A percentile compares a stretch with the other conserved stretches of the same genome.
Conservation (phyloP, 2,329 filamentous ascomycete species). For the Coniochaeta sp. region DNA sequence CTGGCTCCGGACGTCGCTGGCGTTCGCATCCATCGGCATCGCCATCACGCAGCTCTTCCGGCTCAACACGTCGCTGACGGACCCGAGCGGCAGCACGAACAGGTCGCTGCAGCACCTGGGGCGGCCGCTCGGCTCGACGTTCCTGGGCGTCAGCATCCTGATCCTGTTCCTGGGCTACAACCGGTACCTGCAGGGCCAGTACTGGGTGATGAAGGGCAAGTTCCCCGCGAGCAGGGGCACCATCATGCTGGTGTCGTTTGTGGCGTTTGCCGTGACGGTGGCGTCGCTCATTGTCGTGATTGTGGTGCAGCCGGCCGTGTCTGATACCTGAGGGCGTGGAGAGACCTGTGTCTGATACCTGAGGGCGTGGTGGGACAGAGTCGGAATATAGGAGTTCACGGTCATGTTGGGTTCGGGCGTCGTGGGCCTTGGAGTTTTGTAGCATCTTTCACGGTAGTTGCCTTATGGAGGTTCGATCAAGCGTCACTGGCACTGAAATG, state of each 20-base stretch:
- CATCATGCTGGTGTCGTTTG: slow-evolving; percentile 59
- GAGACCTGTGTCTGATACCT: background rate
- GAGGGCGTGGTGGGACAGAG: background rate
- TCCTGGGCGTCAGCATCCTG: slow-evolving; percentile 68
- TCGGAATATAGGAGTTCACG: background rate
- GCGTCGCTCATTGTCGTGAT: slow-evolving; percentile 53
- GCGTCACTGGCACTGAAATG: background rate
- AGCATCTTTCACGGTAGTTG: too few relatives aligned
- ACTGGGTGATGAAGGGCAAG: slow-evolving; percentile 73
- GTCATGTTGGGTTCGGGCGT: background rate
- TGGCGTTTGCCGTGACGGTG: slow-evolving; percentile 58
- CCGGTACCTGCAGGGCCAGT: slow-evolving; percentile 69
- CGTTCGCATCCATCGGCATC: slow-evolving; percentile 76
- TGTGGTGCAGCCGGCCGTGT: slow-evolving; percentile 34
- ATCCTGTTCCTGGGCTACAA: slow-evolving; percentile 71
- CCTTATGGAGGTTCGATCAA: background rate
- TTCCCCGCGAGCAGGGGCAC: slow-evolving; percentile 74
- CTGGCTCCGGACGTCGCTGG: slow-evolving; percentile 75
- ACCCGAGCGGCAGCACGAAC: slow-evolving; percentile 19
- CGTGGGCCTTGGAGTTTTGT: background rate
- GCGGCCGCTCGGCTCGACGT: slow-evolving; percentile 69
- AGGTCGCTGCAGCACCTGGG: slow-evolving; percentile 54
- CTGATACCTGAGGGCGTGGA: background rate
- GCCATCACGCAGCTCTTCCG: slow-evolving; percentile 81
- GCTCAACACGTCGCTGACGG: slow-evolving; percentile 59